Conservation (phyloP, 257 asterid genomes). For the Primulina tabacum region DNA sequence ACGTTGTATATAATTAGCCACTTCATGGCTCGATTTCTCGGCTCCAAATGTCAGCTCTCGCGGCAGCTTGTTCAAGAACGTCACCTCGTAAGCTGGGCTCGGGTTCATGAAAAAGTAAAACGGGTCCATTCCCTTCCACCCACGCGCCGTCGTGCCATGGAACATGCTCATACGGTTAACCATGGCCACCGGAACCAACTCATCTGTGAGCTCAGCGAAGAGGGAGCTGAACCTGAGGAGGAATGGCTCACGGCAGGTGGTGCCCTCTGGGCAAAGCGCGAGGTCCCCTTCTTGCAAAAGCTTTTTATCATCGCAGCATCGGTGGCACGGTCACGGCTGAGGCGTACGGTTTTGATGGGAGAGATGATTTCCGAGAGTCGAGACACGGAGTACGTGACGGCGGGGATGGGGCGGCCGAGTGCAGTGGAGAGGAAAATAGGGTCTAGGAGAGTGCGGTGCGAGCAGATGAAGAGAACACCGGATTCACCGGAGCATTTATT, state of each 20-base stretch:
- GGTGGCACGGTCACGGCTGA: slow-evolving; percentile 46
- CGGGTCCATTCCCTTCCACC: slow-evolving; percentile 49
- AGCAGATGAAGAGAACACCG: slow-evolving; percentile 63
- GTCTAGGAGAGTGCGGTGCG: slow-evolving; percentile 60
- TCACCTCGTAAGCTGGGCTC: slow-evolving; percentile 34
- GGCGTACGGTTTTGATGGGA: slow-evolving; percentile 55
- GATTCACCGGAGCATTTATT: slow-evolving; percentile 30
- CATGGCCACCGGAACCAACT: slow-evolving; percentile 48
- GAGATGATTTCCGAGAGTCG: slow-evolving; percentile 67
- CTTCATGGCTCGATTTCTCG: slow-evolving; percentile 41
- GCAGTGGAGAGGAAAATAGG: slow-evolving; percentile 60
- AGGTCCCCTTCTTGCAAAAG: slow-evolving; percentile 35
- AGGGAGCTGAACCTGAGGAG: slow-evolving; percentile 42
- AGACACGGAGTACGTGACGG: slow-evolving; percentile 66
- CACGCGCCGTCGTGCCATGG: slow-evolving; percentile 50
- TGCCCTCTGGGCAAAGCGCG: slow-evolving; percentile 48
- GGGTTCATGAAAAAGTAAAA: slow-evolving; percentile 45
- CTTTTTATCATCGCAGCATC: slow-evolving; percentile 38
- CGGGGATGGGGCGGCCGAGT: slow-evolving; percentile 66
- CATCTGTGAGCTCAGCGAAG: slow-evolving; percentile 48
- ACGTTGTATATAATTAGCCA: slow-evolving; percentile 40
- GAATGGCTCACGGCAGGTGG: slow-evolving; percentile 48
- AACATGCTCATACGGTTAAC: slow-evolving; percentile 42
- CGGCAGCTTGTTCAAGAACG: slow-evolving; percentile 34
- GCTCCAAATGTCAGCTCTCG: slow-evolving; percentile 29